Evolutionary conservation across 164 flowering plant species (phyloP), one percentile per base, ranked within the genome.

Genomic region (Chimonanthus salicifolius): DNA sequence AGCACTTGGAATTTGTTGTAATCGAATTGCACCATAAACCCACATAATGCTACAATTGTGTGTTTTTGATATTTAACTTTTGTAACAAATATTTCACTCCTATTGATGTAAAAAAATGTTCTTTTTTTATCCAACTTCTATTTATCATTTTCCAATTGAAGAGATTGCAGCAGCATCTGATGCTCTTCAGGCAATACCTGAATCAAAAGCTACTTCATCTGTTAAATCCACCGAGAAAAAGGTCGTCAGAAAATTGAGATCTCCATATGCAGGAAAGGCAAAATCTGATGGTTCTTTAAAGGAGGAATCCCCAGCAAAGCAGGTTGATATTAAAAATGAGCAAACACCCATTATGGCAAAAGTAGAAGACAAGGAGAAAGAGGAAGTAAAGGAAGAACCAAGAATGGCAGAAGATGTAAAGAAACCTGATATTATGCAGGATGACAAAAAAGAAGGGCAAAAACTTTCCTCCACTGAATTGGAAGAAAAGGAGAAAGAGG

Each of bases 221-320:
- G 48, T 70, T 0, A 84, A 71, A 70, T n/a, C 73, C 20, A 71
- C 74, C 4, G 82, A 49, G 47, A 84, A 74, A 80, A 86, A 48
- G 72, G 72, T 75, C n/a, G 49, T 69, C 0, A 77, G 64, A 16
- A 82, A 69, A 77, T 15, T 72, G 44, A 85, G 78, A 68, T 46
- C 80, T 16, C 72, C 82, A 51, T 15, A 74, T 47, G 65, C 78
- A 15, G 72, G 66, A 21, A 63, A 62, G 18, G 8, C 48, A 3
- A 64, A 46, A 43, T 45, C 66, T 15, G 64, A 4, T 58, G 58
- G 18, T 45, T 66, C 68, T 66, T 43, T 15, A 44, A 71, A 73
- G 66, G 72, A 75, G 45, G 65, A 71, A 21, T 63, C 3, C 47
- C 62, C 64, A 9, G 63, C 15, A 21, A 44, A 44, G 45, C 6